Base-by-base conservation (phyloP, 768 basidiomycete species). In the Rickenella mellea region DNA sequence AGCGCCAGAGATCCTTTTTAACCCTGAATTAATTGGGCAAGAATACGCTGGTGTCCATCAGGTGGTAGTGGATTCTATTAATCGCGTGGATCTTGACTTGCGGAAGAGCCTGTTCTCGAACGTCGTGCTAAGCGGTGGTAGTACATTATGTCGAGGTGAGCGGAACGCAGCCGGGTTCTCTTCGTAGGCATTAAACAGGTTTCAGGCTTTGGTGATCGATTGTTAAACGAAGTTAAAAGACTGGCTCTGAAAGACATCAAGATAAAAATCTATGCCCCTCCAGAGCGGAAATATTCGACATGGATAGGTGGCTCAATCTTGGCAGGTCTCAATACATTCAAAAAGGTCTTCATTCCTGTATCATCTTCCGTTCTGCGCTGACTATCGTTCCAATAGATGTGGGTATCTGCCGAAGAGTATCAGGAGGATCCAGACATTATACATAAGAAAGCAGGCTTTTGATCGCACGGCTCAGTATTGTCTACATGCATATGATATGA, bases 371-470 rank as follows among this genome's bases (percentile, higher is more conserved):
- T 20, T 33, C 50, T 44, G 38, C 45, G 45, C 43, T 42, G 36
- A 30, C 41, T 30, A 20, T 51, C 27, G 14, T 32, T 49, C 39
- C 37, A 24, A 41, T 44, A 96, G 91, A 98, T 99, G 94, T 99
- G 96, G 94, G 90, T 99, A 39, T 93, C 91, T 35, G 92, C 93
- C 28, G 94, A 99, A 63, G 96, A 98, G 64, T 98, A 97, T 59
- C 91, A 96, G 63, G 94, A 99, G 63, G 94, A 98, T 64, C 93
- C 94, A 42, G 93, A 98, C 56, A 87, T 97, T 55, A 98, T 97
- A 56, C 93, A 96, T 65, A 93, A 89, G 65, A 94, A 94, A 64
- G 74, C 84, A 44, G 87, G 86, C 36, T 90, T 91, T 62, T 90
- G 58, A 61, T 36, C 19, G 19, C 33, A 19, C 15, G 10, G 15